These are phyloP conservation scores for Endocarpon pusillum DNA, from an alignment of 495 filamentous ascomycete genomes.

Conservation along the genomic window DNA sequence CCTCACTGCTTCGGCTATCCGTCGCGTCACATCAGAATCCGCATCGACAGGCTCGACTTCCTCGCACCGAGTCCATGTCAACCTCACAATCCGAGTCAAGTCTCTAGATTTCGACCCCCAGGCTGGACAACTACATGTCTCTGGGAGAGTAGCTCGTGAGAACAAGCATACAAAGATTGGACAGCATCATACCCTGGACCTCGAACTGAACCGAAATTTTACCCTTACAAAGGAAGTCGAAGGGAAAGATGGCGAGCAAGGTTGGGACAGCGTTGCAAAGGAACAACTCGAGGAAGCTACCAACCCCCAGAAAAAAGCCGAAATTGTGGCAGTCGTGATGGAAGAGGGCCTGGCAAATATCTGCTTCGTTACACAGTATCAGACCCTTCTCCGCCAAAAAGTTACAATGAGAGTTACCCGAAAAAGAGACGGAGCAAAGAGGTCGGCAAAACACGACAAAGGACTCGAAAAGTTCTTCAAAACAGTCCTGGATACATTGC, in stretches of 20 bases:
- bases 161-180: conserved; percentile 73
- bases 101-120: conserved; percentile 80
- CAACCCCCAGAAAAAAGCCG: conserved; percentile 48
- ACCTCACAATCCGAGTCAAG: conserved; percentile 64
- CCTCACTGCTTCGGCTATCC: conserved; percentile 66
- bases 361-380: conserved; percentile 80
- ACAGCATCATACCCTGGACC: conserved; percentile 75
- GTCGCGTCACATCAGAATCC: conserved; percentile 55
- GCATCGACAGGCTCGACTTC: conserved; percentile 54
- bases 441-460: conserved; percentile 13
- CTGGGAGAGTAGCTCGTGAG: conserved; percentile 64
- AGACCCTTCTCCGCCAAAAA: conserved; percentile 72
- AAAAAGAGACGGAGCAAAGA: conserved; percentile 44
- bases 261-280: conserved; percentile 83
- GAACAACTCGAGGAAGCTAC: conserved; percentile 64
- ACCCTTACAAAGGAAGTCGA: conserved; percentile 49
- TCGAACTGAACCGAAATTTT: conserved; percentile 77
- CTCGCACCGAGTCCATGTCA: conserved; percentile 59
- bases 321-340: conserved; percentile 81
- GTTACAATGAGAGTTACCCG: conserved; percentile 71
- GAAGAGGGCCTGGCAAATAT: conserved; percentile 88
- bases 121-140: conserved; percentile 68
- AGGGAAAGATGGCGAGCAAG: conserved; percentile 28
- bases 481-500: conserved; percentile 55
- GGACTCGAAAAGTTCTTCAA: conserved; percentile 69